Conservation (phyloP, 257 asterid genomes). For the Petrea volubilis region DNA sequence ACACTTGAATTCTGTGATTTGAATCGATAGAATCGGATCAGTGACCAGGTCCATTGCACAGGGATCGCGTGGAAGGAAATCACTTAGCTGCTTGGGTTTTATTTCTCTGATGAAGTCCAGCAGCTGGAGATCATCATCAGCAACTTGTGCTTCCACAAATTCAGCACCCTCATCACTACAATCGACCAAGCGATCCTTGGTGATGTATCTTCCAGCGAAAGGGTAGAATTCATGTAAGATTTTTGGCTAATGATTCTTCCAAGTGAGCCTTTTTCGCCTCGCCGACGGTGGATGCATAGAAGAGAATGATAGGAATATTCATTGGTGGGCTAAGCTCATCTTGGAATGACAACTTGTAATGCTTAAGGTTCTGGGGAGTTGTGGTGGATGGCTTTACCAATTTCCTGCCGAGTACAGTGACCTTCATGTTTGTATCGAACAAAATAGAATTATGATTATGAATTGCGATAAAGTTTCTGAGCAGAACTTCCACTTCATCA, state of each 20-base stretch:
- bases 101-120: neutral
- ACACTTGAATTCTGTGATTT: constrained; percentile 18
- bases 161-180: constrained; percentile 29
- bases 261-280: too few relatives aligned
- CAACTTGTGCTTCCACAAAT: constrained; percentile 18
- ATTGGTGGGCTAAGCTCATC: constrained; percentile 10
- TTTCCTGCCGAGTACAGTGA: constrained; percentile 3
- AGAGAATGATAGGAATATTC: neutral
- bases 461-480: too few relatives aligned
- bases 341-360: neutral
- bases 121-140: neutral
- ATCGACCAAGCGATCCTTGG: constrained; percentile 4
- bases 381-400: constrained; percentile 11
- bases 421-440: neutral
- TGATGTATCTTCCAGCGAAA: constrained; percentile 24
- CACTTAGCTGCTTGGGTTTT: neutral
- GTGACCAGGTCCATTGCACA: neutral
- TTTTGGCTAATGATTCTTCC: constrained; percentile 12
- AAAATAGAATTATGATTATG: too few relatives aligned
- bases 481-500: too few relatives aligned
- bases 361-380: constrained; percentile 5
- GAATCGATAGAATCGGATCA: constrained; percentile 3
- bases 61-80: constrained; percentile 18
- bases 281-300: neutral
- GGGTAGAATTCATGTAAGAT: constrained; percentile 24